These are phyloP conservation scores for Myxozyma vanderwaltii DNA, from an alignment of 805 yeast species.

Conservation along the genomic window DNA sequence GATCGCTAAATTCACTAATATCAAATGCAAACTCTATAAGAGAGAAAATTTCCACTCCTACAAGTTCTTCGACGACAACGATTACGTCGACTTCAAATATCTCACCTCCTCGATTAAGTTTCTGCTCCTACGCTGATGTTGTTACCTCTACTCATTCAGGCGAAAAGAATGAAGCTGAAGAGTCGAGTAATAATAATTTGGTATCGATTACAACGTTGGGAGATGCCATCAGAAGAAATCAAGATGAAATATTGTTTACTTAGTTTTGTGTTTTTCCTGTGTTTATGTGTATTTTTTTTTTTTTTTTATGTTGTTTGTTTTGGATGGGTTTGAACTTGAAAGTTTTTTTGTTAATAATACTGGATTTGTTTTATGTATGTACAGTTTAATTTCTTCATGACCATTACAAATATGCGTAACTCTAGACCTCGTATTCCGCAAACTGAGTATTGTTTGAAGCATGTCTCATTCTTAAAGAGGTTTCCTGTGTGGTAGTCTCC, in stretches of 20 bases:
- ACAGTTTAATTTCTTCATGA: no score
- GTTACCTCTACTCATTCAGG: not conserved
- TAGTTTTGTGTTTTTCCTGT: not conserved
- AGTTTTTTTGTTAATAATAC: no score
- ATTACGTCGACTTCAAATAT: not conserved
- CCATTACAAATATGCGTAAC: no score
- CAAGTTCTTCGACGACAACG: no score
- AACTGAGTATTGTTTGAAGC: no score
- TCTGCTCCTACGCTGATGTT: conserved; percentile 25
- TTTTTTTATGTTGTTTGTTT: not conserved
- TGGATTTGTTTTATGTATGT: no score
- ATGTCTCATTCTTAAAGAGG: not conserved
- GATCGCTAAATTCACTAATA: not conserved
- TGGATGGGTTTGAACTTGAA: no score
- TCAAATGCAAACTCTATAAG: not conserved
- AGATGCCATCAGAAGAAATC: conserved; percentile 17
- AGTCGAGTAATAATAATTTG: not conserved
- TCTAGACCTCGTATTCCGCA: not conserved
- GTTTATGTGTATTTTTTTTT: not conserved
- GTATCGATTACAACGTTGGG: conserved; percentile 19
- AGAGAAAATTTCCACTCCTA: not conserved
- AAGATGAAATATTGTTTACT: conserved; percentile 8
- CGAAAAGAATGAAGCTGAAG: not conserved
- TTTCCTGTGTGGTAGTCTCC: not conserved
- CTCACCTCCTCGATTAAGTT: conserved; percentile 13